Percentiles rank a stretch among this genome's conserved stretches.
These are phyloP conservation scores for Capsicum chinense DNA, from an alignment of 257 asterid species.

Conservation along the genomic window DNA sequence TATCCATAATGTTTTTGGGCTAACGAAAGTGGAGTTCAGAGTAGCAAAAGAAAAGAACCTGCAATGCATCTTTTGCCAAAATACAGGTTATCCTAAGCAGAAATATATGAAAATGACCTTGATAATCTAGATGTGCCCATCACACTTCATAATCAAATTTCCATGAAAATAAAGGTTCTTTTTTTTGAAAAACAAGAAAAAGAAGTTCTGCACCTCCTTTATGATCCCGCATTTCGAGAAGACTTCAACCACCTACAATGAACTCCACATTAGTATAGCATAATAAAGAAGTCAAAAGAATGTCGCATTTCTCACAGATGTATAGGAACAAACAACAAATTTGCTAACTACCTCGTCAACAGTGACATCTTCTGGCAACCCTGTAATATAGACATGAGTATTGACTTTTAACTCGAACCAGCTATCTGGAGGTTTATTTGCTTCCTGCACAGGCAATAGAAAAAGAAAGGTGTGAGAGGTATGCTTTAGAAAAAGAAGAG, in stretches of 20 bases:
- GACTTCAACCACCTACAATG: slow-evolving; percentile 78
- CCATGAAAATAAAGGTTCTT: not conserved
- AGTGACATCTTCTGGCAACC: slow-evolving; percentile 95
- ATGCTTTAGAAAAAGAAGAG: not conserved
- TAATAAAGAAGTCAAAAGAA: slow-evolving; percentile 5
- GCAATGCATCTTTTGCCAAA: slow-evolving; percentile 12
- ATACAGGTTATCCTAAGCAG: slow-evolving; percentile 1
- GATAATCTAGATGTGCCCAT: slow-evolving; percentile 1
- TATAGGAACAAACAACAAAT: not conserved
- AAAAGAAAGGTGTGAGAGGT: not conserved
- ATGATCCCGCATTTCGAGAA: slow-evolving; percentile 94
- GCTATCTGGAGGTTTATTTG: slow-evolving; percentile 91
- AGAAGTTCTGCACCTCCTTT: slow-evolving; percentile 70
- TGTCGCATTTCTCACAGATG: slow-evolving; percentile 7
- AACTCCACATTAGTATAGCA: slow-evolving; percentile 39
- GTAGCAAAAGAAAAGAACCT: slow-evolving; percentile 13
- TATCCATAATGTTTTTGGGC: not conserved
- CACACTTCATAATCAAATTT: slow-evolving; percentile 17
- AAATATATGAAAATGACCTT: not conserved
- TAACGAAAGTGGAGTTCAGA: not conserved
- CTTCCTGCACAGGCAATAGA: slow-evolving; percentile 60
- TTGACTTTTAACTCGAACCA: slow-evolving; percentile 98
- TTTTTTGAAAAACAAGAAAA: slow-evolving; percentile 25
- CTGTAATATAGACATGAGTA: slow-evolving; percentile 91
- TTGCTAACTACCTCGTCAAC: slow-evolving; percentile 73